phyloP scores from a whole-genome alignment of 164 flowering plant species.

The Nelumbo lutea region DNA sequence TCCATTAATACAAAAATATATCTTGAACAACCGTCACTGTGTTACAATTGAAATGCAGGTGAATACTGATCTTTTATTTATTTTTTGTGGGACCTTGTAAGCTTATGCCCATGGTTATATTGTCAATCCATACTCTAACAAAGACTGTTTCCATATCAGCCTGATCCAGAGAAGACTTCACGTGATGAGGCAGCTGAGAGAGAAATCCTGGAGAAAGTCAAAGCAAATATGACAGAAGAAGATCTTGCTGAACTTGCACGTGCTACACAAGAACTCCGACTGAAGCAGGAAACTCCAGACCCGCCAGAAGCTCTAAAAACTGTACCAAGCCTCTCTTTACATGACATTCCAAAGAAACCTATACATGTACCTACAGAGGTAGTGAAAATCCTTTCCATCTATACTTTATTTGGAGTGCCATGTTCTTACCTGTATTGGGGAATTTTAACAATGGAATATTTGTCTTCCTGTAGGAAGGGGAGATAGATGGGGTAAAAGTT shows the following conservation, averaged over 20 bases:
- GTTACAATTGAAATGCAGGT: constrained; percentile 99
- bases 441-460: constrained; percentile 3
- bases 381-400: constrained; percentile 1
- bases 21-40: constrained; percentile 80
- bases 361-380: constrained; percentile 76
- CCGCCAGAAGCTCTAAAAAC: constrained; percentile 87
- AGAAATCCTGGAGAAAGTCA: constrained; percentile 64
- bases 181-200: constrained; percentile 81
- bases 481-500: constrained; percentile 73
- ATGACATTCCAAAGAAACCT: constrained; percentile 85
- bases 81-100: neutral
- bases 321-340: constrained; percentile 82
- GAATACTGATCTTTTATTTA: neutral
- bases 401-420: neutral
- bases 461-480: constrained; percentile 54
- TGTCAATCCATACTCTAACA: neutral
- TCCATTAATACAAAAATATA: constrained; percentile 78
- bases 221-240: constrained; percentile 86
- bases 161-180: constrained; percentile 92
- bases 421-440: neutral
- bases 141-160: constrained; percentile 40
- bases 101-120: neutral
- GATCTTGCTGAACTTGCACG: constrained; percentile 95
- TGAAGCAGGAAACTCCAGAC: constrained; percentile 98
- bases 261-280: constrained; percentile 78